These are phyloP conservation scores for Graphiopsis chlorocephala DNA, from an alignment of 2,329 filamentous ascomycete species.

Conservation along the genomic window DNA sequence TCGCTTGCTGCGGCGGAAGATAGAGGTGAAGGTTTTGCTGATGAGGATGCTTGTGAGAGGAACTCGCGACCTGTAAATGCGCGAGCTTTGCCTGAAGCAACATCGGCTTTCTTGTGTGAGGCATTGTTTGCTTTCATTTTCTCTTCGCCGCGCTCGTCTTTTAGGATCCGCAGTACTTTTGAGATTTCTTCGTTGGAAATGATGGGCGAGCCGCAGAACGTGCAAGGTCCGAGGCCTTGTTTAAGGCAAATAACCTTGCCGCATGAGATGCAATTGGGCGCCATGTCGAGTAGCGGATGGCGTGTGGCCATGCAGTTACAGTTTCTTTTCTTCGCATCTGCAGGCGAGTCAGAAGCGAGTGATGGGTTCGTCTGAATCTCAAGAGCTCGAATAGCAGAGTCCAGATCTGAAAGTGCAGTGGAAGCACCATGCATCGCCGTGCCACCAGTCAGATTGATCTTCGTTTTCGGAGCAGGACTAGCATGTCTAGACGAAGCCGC, in stretches of 20 bases:
- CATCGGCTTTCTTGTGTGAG: constrained; percentile 63
- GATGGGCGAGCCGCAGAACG: constrained; percentile 76
- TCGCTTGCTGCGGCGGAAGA: constrained; percentile 31
- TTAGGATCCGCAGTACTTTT: constrained; percentile 78
- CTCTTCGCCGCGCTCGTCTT: constrained; percentile 81
- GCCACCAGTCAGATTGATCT: constrained; percentile 71
- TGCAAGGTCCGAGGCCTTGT: constrained; percentile 90
- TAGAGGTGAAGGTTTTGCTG: constrained; percentile 37
- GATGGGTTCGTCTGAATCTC: constrained; percentile 90
- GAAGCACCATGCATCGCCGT: constrained; percentile 79
- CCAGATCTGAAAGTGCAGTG: constrained; percentile 64
- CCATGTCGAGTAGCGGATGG: constrained; percentile 84
- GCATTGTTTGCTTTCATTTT: constrained; percentile 79
- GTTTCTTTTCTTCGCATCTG: constrained; percentile 58
- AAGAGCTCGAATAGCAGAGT: constrained; percentile 79
- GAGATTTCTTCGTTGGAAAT: constrained; percentile 72
- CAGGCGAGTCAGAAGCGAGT: constrained; percentile 46
- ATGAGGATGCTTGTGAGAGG: constrained; percentile 31
- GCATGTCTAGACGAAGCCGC: constrained; percentile 48
- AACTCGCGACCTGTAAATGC: constrained; percentile 38
- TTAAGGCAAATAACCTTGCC: constrained; percentile 95
- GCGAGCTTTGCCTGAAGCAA: constrained; percentile 45
- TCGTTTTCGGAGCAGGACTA: constrained; percentile 55
- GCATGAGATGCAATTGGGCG: constrained; percentile 87
- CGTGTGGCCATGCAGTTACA: constrained; percentile 87